These are phyloP conservation scores for Coniochaeta pulveracea DNA, from an alignment of 2,329 filamentous ascomycete species.

Conservation along the genomic window DNA sequence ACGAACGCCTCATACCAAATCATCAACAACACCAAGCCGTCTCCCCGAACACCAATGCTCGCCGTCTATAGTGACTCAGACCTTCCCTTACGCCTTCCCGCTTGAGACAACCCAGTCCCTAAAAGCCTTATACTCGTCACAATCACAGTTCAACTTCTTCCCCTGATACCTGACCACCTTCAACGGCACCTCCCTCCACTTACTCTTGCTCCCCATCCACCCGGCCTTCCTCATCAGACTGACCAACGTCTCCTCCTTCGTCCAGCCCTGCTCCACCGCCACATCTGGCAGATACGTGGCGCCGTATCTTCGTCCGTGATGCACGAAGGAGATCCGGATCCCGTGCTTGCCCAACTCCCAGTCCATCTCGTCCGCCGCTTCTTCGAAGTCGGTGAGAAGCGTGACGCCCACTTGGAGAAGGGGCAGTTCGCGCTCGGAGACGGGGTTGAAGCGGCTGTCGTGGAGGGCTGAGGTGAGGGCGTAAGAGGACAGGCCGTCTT, in stretches of 20 bases:
- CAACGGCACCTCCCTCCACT: conserved; percentile 71
- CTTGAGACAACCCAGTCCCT: conserved; percentile 64
- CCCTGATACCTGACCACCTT: conserved; percentile 81
- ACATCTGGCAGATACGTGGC: conserved; percentile 91
- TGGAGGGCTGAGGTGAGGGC: conserved; percentile 66
- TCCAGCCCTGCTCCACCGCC: conserved; percentile 87
- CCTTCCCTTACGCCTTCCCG: conserved; percentile 21
- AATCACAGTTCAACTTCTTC: conserved; percentile 60
- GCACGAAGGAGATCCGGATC: conserved; percentile 73
- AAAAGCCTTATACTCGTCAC: conserved; percentile 70
- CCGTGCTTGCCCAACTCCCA: conserved; percentile 85
- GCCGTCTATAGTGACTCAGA: conserved; percentile 8
- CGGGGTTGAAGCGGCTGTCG: conserved; percentile 50
- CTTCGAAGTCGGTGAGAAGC: conserved; percentile 76
- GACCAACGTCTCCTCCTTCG: conserved; percentile 78
- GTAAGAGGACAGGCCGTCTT: conserved; percentile 65
- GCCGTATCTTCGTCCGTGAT: conserved; percentile 62
- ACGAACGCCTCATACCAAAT: too few relatives aligned
- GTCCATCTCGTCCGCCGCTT: conserved; percentile 60
- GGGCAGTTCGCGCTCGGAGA: conserved; percentile 42
- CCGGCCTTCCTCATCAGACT: conserved; percentile 92
- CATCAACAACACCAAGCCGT: too few relatives aligned
- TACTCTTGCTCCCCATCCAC: conserved; percentile 70
- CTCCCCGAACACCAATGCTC: background rate
- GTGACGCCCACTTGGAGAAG: conserved; percentile 59